Evolutionary conservation across 257 asterid genomes (phyloP).

Genomic region (Nicotiana otophora): DNA sequence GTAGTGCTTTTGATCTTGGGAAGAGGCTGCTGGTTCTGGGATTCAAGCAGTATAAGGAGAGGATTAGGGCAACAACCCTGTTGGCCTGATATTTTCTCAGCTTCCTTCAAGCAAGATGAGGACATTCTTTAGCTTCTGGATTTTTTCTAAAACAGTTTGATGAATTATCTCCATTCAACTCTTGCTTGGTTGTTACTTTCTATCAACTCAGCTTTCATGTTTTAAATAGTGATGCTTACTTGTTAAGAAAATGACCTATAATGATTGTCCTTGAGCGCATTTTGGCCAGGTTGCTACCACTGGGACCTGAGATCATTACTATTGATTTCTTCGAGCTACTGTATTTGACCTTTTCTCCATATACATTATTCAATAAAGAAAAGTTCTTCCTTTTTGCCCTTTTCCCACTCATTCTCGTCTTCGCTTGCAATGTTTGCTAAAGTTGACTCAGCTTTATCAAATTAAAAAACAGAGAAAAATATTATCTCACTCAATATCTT

Average conservation of each 20-base stretch:
- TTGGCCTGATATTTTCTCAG: conserved; percentile 36
- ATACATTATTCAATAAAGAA: conserved; percentile 7
- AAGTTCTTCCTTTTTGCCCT: not conserved
- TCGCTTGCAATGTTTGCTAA: not conserved
- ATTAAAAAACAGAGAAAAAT: not conserved
- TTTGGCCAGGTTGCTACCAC: conserved; percentile 26
- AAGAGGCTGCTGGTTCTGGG: conserved; percentile 15
- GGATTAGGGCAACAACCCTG: conserved; percentile 59
- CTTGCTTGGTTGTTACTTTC: conserved; percentile 13
- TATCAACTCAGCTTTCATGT: conserved; percentile 4
- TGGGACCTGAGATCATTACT: conserved; percentile 26
- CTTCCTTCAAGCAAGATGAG: conserved; percentile 29
- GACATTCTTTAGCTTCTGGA: conserved; percentile 29
- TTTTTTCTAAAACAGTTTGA: not conserved
- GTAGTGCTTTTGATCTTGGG: conserved; percentile 43
- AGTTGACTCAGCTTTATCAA: conserved; percentile 18
- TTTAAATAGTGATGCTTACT: conserved; percentile 35
- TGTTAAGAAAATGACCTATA: conserved; percentile 31
- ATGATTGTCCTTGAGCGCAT: conserved; percentile 13
- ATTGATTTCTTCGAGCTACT: conserved; percentile 24
- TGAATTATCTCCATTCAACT: not conserved
- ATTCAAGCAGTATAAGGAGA: conserved; percentile 9
- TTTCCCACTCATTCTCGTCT: conserved; percentile 1
- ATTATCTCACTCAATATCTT: not conserved
- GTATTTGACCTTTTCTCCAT: conserved; percentile 34